These are phyloP conservation scores for Auriscalpium orientale DNA, from an alignment of 768 basidiomycete genomes.

Conservation along the genomic window DNA sequence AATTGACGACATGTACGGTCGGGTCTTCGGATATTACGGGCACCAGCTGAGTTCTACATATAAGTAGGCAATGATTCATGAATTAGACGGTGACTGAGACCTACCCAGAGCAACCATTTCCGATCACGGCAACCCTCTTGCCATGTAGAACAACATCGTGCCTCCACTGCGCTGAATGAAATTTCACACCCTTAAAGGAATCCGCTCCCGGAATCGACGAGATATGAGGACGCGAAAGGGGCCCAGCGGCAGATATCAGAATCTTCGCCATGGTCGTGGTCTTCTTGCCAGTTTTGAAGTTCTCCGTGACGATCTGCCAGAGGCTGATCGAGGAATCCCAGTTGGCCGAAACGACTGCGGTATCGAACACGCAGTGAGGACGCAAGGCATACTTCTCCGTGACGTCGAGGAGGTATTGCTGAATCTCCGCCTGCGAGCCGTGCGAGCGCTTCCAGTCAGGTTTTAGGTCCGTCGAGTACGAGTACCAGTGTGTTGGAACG, in stretches of 20 bases:
- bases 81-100: no score
- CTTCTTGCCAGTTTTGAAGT: neutral
- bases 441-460: neutral
- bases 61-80: neutral
- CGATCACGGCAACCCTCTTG: no score
- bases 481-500: neutral
- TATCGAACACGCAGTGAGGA: neutral
- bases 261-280: neutral
- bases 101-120: neutral
- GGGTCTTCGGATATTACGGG: slow-evolving; percentile 18
- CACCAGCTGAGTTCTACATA: slow-evolving; percentile 21
- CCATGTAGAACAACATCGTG: no score
- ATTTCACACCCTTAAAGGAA: neutral
- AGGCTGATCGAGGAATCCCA: neutral
- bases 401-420: neutral
- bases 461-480: neutral
- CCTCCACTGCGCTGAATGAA: no score
- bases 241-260: neutral
- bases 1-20: slow-evolving; percentile 20
- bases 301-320: neutral
- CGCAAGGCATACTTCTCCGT: neutral
- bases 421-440: neutral
- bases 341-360: neutral
- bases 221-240: neutral
- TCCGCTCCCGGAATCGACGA: neutral